Percentiles rank a stretch among this genome's conserved stretches.
These are phyloP conservation scores for Penicillium concentricum DNA, from an alignment of 2,329 filamentous ascomycete species.

Conservation along the genomic window DNA sequence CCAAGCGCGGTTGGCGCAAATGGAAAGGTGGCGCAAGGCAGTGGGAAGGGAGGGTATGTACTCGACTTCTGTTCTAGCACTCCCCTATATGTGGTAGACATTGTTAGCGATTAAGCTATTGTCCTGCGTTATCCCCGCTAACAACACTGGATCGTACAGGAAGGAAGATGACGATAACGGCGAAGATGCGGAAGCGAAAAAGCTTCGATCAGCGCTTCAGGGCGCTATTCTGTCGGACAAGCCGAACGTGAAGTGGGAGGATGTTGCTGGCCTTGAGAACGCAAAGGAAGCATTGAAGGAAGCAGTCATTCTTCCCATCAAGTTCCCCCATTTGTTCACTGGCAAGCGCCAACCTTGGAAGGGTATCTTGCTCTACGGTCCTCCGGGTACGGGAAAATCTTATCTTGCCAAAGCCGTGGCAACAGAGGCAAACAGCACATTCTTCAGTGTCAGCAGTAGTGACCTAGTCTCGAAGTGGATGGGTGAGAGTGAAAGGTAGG, in stretches of 20 bases:
- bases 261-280: constrained; percentile 88
- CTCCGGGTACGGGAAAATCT: constrained; percentile 95
- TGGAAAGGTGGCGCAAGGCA: constrained; percentile 51
- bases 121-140: neutral
- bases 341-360: constrained; percentile 98
- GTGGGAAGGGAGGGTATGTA: constrained; percentile 56
- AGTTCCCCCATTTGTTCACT: constrained; percentile 94
- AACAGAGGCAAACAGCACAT: constrained; percentile 97
- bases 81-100: neutral
- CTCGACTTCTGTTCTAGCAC: constrained; percentile 2
- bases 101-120: neutral
- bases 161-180: constrained; percentile 61
- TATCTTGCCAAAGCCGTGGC: constrained; percentile 97
- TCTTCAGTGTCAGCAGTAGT: constrained; percentile 97
- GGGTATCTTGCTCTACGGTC: constrained; percentile 92
- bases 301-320: constrained; percentile 95
- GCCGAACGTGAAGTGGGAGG: constrained; percentile 96
- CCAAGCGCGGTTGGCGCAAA: constrained; percentile 53
- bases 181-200: constrained; percentile 89
- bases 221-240: constrained; percentile 93
- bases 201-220: constrained; percentile 83
- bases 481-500: constrained; percentile 95
- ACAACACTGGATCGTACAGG: constrained; percentile 19
- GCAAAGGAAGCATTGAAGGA: constrained; percentile 98
- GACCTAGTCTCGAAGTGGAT: constrained; percentile 99